phyloP scores from a whole-genome alignment of 306 rosid genomes.

The Mimosa pudica region DNA sequence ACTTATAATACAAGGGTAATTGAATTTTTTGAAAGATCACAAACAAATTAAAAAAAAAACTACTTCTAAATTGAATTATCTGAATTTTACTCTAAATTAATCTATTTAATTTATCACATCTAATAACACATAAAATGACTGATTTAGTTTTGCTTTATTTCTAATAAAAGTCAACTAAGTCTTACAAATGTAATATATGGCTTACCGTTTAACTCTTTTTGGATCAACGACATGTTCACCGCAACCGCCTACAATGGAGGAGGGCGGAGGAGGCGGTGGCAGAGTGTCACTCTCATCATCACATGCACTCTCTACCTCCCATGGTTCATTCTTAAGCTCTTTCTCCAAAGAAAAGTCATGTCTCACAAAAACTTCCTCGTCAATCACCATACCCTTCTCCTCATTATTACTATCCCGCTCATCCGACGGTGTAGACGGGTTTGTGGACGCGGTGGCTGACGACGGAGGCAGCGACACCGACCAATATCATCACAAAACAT shows the following conservation, averaged over 20 bases:
- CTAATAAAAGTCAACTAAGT: no score
- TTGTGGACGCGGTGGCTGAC: constrained; percentile 48
- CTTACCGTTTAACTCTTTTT: constrained; percentile 93
- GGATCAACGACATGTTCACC: constrained; percentile 62
- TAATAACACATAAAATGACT: no score
- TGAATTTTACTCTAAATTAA: no score
- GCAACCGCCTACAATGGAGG: constrained; percentile 32
- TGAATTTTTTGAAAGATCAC: no score
- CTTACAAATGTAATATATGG: constrained; percentile 13
- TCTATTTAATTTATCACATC: no score
- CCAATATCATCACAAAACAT: constrained; percentile 75
- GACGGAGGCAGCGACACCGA: constrained; percentile 37
- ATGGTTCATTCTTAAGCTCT: constrained; percentile 60
- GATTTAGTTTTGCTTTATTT: no score
- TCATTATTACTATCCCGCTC: constrained; percentile 71
- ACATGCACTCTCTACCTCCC: constrained; percentile 65
- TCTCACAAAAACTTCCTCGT: constrained; percentile 18
- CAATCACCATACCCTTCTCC: constrained; percentile 48
- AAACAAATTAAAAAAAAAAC: no score
- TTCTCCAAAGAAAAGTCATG: constrained; percentile 11
- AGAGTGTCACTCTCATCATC: constrained; percentile 48
- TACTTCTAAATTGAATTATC: no score
- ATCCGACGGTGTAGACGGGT: constrained; percentile 79
- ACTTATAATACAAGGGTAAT: no score
- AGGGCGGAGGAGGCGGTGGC: constrained; percentile 26